Percentiles rank a stretch among this genome's conserved stretches.
These are phyloP conservation scores for Trichosporon inkin DNA, from an alignment of 1,284 basidiomycete species.

Conservation along the genomic window DNA sequence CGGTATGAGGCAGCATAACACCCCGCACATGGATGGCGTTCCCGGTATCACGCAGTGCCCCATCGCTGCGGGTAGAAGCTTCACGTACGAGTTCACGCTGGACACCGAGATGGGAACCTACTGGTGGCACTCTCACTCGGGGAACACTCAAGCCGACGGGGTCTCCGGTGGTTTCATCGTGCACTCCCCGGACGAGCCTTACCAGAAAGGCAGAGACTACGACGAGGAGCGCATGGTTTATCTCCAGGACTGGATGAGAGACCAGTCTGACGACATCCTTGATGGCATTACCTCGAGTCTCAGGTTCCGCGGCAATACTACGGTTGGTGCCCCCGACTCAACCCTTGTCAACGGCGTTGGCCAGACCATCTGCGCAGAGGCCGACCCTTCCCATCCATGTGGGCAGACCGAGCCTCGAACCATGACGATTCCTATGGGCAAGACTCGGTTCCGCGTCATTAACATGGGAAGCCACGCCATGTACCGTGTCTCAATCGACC, in stretches of 20 bases:
- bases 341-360: constrained; percentile 34
- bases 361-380: constrained; percentile 2
- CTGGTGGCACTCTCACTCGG: constrained; percentile 41
- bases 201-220: constrained; percentile 27
- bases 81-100: constrained; percentile 51
- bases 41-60: constrained; percentile 52
- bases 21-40: constrained; percentile 33
- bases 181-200: constrained; percentile 28
- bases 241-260: constrained; percentile 31
- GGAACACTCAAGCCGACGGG: constrained; percentile 36
- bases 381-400: constrained; percentile 1
- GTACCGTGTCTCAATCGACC: constrained; percentile 30
- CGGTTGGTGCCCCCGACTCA: constrained; percentile 21
- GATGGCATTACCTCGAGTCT: constrained; percentile 6
- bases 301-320: constrained; percentile 4
- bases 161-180: constrained; percentile 32
- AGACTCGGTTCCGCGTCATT: constrained; percentile 27
- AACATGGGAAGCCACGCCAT: constrained; percentile 20
- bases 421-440: not conserved
- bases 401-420: not conserved
- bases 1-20: constrained; percentile 30
- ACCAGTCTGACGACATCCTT: constrained; percentile 26
- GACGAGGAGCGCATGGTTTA: constrained; percentile 33
- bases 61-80: constrained; percentile 53
- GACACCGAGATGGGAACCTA: constrained; percentile 30